Conservation (phyloP, 2,329 filamentous ascomycete genomes). For the Apiospora malaysiana region DNA sequence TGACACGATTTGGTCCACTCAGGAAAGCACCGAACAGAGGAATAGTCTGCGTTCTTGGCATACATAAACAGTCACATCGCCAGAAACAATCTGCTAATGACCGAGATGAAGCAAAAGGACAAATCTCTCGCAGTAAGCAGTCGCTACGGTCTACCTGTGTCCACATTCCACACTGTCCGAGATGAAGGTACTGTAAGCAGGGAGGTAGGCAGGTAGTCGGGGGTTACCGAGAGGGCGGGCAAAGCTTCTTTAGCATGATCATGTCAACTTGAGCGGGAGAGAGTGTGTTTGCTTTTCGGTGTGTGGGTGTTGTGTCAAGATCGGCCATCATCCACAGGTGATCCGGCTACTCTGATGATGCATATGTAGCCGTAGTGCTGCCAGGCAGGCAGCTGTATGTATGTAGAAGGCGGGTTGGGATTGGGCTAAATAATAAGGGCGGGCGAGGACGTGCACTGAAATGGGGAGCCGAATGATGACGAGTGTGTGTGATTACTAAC, state of each 20-base stretch:
- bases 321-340: conserved; percentile 4
- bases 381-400: background rate
- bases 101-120: conserved; percentile 7
- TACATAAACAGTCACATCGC: conserved; percentile 5
- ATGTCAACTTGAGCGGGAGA: background rate
- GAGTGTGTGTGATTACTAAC: conserved; percentile 14
- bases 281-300: conserved; percentile 8
- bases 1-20: conserved; percentile 35
- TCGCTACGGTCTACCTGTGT: background rate
- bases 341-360: conserved; percentile 11
- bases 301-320: conserved; percentile 18
- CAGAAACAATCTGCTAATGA: conserved; percentile 2
- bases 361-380: conserved; percentile 8
- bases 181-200: background rate
- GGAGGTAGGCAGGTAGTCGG: background rate
- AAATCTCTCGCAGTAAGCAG: background rate
- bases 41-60: conserved; percentile 17
- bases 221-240: conserved; percentile 10
- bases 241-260: conserved; percentile 1
- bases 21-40: conserved; percentile 19
- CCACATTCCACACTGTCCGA: background rate
- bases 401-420: conserved; percentile 9
- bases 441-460: background rate
- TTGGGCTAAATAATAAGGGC: conserved; percentile 9
- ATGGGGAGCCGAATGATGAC: conserved; percentile 12